Conservation (phyloP, 2,329 filamentous ascomycete species). For the Tricladium varicosporioides region DNA sequence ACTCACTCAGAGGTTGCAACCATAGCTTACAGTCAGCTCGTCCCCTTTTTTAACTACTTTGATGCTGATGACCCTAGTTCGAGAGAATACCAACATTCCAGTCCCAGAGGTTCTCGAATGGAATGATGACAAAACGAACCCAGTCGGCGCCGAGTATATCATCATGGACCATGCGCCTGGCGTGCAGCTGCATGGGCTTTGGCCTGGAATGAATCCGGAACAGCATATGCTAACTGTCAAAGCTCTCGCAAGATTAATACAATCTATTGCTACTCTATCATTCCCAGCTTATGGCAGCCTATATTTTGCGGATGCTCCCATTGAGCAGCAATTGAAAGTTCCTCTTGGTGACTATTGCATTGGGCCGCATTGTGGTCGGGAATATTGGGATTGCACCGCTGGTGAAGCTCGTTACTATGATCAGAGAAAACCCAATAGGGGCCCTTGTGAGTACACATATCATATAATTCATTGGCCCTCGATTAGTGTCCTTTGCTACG, state of each 20-base stretch:
- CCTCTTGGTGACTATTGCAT: constrained; percentile 28
- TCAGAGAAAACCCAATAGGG: constrained; percentile 32
- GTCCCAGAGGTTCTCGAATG: constrained; percentile 43
- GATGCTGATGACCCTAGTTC: constrained; percentile 30
- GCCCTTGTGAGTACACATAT: constrained; percentile 35
- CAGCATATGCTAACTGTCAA: constrained; percentile 29
- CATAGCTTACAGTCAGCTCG: constrained; percentile 38
- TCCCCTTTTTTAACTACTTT: constrained; percentile 7
- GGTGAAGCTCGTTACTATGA: constrained; percentile 24
- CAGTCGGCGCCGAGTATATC: constrained; percentile 39
- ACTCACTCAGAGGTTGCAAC: constrained; percentile 46
- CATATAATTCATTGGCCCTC: constrained; percentile 23
- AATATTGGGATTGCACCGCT: constrained; percentile 31
- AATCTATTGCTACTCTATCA: constrained; percentile 24
- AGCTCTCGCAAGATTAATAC: constrained; percentile 13
- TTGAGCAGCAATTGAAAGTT: constrained; percentile 9
- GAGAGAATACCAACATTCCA: constrained; percentile 37
- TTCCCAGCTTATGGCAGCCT: constrained; percentile 38
- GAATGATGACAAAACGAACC: constrained; percentile 35
- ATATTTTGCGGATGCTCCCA: constrained; percentile 27
- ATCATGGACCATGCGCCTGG: constrained; percentile 39
- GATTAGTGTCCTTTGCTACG: background rate
- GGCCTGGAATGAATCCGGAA: constrained; percentile 32
- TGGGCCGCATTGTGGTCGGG: constrained; percentile 31
- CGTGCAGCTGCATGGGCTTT: constrained; percentile 34